Base-by-base conservation (phyloP, 1,284 basidiomycete genomes). In the Moesziomyces sp. region DNA sequence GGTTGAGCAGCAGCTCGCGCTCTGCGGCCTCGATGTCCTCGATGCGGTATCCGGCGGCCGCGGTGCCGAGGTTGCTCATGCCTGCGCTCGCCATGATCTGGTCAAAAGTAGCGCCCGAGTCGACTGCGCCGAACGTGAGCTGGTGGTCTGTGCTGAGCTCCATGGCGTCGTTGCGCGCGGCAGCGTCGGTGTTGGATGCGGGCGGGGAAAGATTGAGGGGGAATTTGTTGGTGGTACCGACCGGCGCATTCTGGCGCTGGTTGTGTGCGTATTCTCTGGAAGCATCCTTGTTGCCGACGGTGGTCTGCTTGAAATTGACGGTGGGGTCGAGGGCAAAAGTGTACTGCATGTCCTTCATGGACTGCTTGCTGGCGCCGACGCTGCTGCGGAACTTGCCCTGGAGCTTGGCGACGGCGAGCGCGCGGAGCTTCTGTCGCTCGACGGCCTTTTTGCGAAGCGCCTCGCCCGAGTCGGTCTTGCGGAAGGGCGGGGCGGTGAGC, bases 1-100 rank as follows among this genome's bases (percentile, higher is more conserved):
- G 74, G 38, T 76, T 69, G 48, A 64, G 58, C 44, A 64, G 35
- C 11, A 78, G 55, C 38, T 78, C 76, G 6, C 66, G 53, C 46
- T 78, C 76, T 4, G 73, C 74, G 3, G 68, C 73, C 42, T 78
- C 73, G 46, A 78, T 76, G 28, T 76, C 73, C 26, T 76, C 73
- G 21, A 78, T 11, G 44, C 61, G 62, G 59, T 66, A 72, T 23
- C 66, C 70, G 14, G 42, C 73, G 5, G 58, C 45, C 1, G 51
- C 21, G 30, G 26, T 61, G 43, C 46, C 40, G 24, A 59, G 19
- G 21, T 55, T 58, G 7, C 52, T 38, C 11, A 67, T 14, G 7
- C 68, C 66, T 23, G 62, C 66, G 45, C 56, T 58, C 30, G 60
- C 52, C 71, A 59, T 58, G 56, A 70, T 70, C 50, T 68, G 61